Evolutionary conservation across 1,284 basidiomycete genomes (phyloP).

Genomic region (Moesziomyces aphidis): DNA sequence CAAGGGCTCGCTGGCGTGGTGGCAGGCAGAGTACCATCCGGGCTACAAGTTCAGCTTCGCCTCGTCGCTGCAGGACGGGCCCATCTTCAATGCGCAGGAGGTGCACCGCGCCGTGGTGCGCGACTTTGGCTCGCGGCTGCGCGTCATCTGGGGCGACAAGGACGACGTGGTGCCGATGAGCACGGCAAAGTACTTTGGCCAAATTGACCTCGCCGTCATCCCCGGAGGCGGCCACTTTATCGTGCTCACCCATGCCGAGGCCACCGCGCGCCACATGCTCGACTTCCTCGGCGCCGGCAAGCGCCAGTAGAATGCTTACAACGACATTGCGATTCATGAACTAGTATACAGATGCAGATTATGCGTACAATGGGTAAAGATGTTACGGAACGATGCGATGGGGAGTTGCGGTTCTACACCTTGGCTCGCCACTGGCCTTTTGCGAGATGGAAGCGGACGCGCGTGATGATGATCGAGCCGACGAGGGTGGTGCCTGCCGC

Average conservation of each 20-base stretch:
- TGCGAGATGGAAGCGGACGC: conserved; percentile 26
- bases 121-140: conserved; percentile 23
- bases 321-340: background rate
- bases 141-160: conserved; percentile 49
- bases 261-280: conserved; percentile 38
- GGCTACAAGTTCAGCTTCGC: conserved; percentile 45
- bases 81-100: conserved; percentile 35
- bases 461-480: conserved; percentile 26
- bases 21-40: conserved; percentile 44
- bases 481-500: conserved; percentile 28
- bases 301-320: conserved; percentile 5
- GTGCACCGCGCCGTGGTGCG: conserved; percentile 27
- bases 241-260: conserved; percentile 39
- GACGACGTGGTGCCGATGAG: conserved; percentile 46
- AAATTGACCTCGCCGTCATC: conserved; percentile 43
- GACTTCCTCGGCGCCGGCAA: conserved; percentile 38
- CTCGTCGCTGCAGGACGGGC: conserved; percentile 41
- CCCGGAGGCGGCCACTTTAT: conserved; percentile 35
- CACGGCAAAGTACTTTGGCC: conserved; percentile 49
- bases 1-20: conserved; percentile 36
- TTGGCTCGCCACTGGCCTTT: conserved; percentile 27
- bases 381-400: background rate
- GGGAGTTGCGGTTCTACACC: conserved; percentile 7
- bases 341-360: conserved; percentile 22
- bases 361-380: background rate